phyloP scores from a whole-genome alignment of 306 rosid species.

The Cicer bijugum region DNA sequence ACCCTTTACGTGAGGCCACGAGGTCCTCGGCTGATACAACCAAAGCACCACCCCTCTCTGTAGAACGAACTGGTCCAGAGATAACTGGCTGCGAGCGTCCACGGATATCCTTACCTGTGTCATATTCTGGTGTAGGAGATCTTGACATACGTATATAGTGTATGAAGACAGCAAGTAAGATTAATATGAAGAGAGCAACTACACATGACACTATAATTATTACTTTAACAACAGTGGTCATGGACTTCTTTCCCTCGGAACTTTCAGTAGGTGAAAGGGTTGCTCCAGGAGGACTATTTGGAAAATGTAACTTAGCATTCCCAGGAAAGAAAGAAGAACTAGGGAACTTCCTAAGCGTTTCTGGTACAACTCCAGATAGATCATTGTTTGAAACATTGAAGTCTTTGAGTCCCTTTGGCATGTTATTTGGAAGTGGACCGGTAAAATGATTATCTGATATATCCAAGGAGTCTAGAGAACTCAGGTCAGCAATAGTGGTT shows the following conservation, averaged over 20 bases:
- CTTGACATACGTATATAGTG: slow-evolving; percentile 79
- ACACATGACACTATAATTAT: slow-evolving; percentile 88
- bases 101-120: slow-evolving; percentile 53
- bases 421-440: slow-evolving; percentile 78
- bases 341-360: slow-evolving; percentile 75
- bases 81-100: slow-evolving; percentile 57
- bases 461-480: slow-evolving; percentile 64
- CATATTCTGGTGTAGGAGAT: slow-evolving; percentile 56
- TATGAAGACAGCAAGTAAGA: slow-evolving; percentile 81
- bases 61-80: slow-evolving; percentile 52
- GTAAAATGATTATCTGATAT: slow-evolving; percentile 83
- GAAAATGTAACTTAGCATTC: slow-evolving; percentile 61
- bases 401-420: slow-evolving; percentile 58
- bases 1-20: slow-evolving; percentile 71
- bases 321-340: slow-evolving; percentile 90
- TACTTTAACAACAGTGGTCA: slow-evolving; percentile 75
- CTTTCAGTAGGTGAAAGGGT: slow-evolving; percentile 45
- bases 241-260: slow-evolving; percentile 56
- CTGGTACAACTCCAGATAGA: slow-evolving; percentile 84
- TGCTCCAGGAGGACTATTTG: slow-evolving; percentile 65
- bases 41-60: slow-evolving; percentile 64
- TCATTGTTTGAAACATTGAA: slow-evolving; percentile 90
- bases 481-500: slow-evolving; percentile 69
- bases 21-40: slow-evolving; percentile 92
- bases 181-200: slow-evolving; percentile 70